phyloP scores from a whole-genome alignment of 2,329 filamentous ascomycete genomes.

The Neonectria ditissima region DNA sequence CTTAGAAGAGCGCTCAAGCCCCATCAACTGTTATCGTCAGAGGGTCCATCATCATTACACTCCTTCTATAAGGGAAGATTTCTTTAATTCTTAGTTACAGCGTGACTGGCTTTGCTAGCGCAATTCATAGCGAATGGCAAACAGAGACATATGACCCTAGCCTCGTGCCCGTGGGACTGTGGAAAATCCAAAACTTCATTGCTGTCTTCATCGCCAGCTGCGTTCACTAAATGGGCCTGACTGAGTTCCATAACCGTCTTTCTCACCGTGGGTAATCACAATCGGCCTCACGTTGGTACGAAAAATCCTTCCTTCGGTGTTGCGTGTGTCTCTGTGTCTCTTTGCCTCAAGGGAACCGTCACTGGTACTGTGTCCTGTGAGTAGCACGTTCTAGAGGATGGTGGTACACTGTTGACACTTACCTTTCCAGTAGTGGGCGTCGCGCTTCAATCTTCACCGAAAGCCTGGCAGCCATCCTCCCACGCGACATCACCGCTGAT shows the following conservation, averaged over 20 bases:
- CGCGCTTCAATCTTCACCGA: background rate
- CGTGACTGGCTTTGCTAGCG: background rate
- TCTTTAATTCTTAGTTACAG: no score
- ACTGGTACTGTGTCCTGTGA: background rate
- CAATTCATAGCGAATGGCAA: background rate
- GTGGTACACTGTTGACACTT: background rate
- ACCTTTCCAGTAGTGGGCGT: no score
- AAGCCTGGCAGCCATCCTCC: background rate
- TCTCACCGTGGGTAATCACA: background rate
- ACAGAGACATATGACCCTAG: background rate
- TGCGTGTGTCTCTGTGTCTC: background rate
- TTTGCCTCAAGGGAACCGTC: background rate
- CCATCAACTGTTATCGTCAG: background rate
- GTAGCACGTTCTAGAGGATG: background rate
- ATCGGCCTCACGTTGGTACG: constrained; percentile 4
- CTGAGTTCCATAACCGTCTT: background rate
- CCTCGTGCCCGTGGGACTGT: background rate
- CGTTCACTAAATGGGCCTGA: constrained; percentile 2
- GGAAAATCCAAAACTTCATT: constrained; percentile 1
- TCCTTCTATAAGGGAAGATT: background rate
- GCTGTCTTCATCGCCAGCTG: background rate
- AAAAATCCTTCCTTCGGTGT: background rate
- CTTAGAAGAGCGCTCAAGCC: background rate
- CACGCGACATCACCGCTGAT: background rate
- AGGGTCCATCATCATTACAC: background rate